A percentile compares a stretch with the other conserved stretches of the same genome.
Evolutionary conservation across 345 rosid genomes (phyloP).

Genomic region (Salix exigua): DNA sequence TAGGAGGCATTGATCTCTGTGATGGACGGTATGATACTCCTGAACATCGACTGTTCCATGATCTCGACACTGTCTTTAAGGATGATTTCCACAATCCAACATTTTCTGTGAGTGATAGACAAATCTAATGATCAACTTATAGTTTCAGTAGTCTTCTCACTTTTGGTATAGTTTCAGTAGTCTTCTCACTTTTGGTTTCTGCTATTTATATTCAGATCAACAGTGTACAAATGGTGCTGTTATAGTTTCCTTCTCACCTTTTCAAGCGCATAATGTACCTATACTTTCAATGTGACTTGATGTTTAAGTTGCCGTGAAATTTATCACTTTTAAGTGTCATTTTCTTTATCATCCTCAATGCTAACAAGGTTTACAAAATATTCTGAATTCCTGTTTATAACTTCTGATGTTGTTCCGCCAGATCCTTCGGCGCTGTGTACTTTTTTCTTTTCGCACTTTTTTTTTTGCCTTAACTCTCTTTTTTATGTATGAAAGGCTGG

Average conservation of each 20-base stretch:
- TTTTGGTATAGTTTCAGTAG: background rate
- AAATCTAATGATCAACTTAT: background rate
- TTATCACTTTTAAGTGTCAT: background rate
- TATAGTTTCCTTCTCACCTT: background rate
- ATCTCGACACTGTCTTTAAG: constrained; percentile 52
- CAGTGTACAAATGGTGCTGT: background rate
- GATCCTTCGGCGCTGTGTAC: constrained; percentile 10
- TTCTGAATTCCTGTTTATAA: background rate
- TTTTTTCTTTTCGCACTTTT: background rate
- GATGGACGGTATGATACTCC: constrained; percentile 99
- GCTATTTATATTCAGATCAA: background rate
- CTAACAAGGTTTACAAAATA: background rate
- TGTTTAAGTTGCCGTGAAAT: background rate
- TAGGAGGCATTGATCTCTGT: constrained; percentile 93
- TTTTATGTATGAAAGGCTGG: constrained; percentile 41
- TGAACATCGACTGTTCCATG: constrained; percentile 62
- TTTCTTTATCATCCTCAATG: background rate
- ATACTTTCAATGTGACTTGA: background rate
- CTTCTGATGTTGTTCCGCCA: background rate
- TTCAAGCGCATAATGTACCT: background rate
- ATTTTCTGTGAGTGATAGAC: constrained; percentile 61
- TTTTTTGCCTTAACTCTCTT: constrained; percentile 3
- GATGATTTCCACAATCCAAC: constrained; percentile 90
- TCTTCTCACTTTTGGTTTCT: background rate
- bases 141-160: background rate